These are phyloP conservation scores for Beauveria asiatica DNA, from an alignment of 2,329 filamentous ascomycete species.

Conservation along the genomic window DNA sequence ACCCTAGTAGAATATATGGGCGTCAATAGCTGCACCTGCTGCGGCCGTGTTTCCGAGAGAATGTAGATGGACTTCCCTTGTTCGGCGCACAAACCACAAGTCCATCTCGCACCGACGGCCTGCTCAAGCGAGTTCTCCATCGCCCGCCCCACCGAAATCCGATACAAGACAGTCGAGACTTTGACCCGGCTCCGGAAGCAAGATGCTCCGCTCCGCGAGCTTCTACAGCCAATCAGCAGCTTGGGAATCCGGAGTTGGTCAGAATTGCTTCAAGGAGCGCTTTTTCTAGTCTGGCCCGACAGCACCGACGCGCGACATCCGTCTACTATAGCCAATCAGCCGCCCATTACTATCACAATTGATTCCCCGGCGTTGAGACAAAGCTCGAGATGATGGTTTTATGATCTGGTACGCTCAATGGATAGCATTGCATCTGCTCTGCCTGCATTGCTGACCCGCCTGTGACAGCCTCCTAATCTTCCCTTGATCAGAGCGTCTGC, in stretches of 20 bases:
- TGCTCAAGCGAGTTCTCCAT: not conserved
- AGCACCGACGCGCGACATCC: not conserved
- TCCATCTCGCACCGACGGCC: not conserved
- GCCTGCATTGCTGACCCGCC: conserved; percentile 3
- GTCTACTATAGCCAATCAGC: not conserved
- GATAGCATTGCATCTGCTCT: not conserved
- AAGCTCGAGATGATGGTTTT: conserved; percentile 14
- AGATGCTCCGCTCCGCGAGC: not conserved
- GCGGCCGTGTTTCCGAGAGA: not conserved
- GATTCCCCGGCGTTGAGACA: not conserved
- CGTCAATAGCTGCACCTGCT: not conserved
- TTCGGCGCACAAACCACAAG: conserved; percentile 3
- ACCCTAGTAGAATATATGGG: not conserved
- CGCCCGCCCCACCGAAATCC: conserved; percentile 7
- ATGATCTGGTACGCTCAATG: conserved; percentile 15
- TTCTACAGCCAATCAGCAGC: not conserved
- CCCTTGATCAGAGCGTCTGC: not conserved
- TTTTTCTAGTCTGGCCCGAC: not conserved
- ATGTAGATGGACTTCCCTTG: not conserved
- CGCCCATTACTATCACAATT: not conserved
- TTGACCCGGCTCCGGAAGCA: not conserved
- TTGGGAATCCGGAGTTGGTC: conserved; percentile 3
- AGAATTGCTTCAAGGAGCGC: not conserved
- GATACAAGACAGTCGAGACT: not conserved
- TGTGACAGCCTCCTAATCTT: not conserved